Evolutionary conservation across 208 protist species (phyloP).

Genomic region (Angomonas ambiguus): DNA sequence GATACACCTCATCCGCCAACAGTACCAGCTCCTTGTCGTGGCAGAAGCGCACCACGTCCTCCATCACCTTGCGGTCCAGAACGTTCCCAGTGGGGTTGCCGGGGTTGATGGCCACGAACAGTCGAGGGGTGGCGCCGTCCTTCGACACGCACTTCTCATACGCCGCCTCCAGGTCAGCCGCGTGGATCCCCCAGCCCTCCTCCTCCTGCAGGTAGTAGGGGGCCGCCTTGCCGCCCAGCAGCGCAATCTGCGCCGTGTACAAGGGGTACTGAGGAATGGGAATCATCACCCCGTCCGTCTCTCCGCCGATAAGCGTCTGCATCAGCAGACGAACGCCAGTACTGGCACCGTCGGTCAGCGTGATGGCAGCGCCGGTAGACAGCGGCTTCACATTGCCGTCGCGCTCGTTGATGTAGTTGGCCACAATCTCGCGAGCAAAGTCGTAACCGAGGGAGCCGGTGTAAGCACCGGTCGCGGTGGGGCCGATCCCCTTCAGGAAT

Average conservation of each 20-base stretch:
- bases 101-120: slow-evolving; percentile 98
- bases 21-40: slow-evolving; percentile 83
- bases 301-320: slow-evolving; percentile 67
- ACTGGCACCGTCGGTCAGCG: slow-evolving; percentile 97
- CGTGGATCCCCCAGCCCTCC: slow-evolving; percentile 75
- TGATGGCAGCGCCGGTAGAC: slow-evolving; percentile 55
- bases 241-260: slow-evolving; percentile 96
- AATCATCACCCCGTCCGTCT: slow-evolving; percentile 88
- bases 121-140: slow-evolving; percentile 75
- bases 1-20: slow-evolving; percentile 99
- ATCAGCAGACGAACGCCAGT: slow-evolving; percentile 89
- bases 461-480: slow-evolving; percentile 93
- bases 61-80: slow-evolving; percentile 74
- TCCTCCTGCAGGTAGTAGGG: slow-evolving; percentile 96
- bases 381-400: slow-evolving; percentile 73
- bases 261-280: slow-evolving; percentile 99
- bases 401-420: slow-evolving; percentile 91
- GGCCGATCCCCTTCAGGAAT: slow-evolving; percentile 57
- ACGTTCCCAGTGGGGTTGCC: slow-evolving; percentile 98
- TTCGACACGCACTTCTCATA: slow-evolving; percentile 55
- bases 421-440: slow-evolving; percentile 88
- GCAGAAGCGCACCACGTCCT: slow-evolving; percentile 73
- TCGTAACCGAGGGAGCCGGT: slow-evolving; percentile 92
- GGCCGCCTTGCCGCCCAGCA: slow-evolving; percentile 89
- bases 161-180: slow-evolving; percentile 36